These are phyloP conservation scores for Monilinia laxa DNA, from an alignment of 2,329 filamentous ascomycete species.

Conservation along the genomic window DNA sequence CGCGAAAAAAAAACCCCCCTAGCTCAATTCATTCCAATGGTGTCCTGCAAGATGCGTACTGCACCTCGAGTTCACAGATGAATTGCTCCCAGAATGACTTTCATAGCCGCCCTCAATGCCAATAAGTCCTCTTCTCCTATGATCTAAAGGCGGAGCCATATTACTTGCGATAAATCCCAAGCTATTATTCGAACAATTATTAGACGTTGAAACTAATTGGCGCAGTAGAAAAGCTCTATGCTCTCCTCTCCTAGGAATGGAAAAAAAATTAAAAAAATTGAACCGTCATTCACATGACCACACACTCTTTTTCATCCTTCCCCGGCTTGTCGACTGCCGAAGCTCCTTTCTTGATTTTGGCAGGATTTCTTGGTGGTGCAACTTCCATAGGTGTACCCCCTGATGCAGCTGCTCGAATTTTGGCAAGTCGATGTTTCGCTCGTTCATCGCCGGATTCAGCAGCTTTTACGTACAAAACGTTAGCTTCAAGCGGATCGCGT, in stretches of 20 bases:
- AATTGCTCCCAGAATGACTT: background rate
- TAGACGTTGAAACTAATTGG: slow-evolving; percentile 5
- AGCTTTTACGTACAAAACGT: slow-evolving; percentile 97
- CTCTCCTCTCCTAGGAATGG: background rate
- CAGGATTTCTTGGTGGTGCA: slow-evolving; percentile 32
- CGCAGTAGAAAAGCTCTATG: background rate
- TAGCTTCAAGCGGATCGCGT: slow-evolving; percentile 91
- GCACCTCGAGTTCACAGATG: background rate
- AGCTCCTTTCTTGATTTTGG: slow-evolving; percentile 36
- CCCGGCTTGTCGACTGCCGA: slow-evolving; percentile 32
- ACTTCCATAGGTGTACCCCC: slow-evolving; percentile 40
- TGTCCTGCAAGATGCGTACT: slow-evolving; percentile 16
- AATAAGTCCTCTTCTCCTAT: background rate
- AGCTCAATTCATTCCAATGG: background rate
- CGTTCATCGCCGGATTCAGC: slow-evolving; percentile 89
- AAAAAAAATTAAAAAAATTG: background rate
- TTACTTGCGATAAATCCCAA: background rate
- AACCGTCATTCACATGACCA: slow-evolving; percentile 32
- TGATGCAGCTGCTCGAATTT: slow-evolving; percentile 79
- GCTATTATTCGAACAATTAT: background rate
- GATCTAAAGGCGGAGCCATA: background rate
- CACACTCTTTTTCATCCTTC: slow-evolving; percentile 36
- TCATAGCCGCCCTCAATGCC: background rate
- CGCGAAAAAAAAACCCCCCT: background rate
- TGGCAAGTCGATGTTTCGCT: slow-evolving; percentile 80